Percentiles rank a stretch among this genome's conserved stretches.
phyloP scores from a whole-genome alignment of 495 filamentous ascomycete species.

The Penicillium daleae region DNA sequence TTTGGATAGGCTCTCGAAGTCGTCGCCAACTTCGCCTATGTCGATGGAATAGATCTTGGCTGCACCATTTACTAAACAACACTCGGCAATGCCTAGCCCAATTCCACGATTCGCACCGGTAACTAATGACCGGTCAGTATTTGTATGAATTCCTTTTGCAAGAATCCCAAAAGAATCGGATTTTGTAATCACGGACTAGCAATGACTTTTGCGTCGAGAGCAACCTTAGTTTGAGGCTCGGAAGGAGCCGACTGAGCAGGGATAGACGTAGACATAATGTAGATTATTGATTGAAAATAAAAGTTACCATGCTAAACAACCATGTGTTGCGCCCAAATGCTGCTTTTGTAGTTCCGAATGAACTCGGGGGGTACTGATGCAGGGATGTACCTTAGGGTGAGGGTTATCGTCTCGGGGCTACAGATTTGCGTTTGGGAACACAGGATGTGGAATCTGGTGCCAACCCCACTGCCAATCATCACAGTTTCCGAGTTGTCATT shows the following conservation, averaged over 20 bases:
- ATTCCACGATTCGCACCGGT: slow-evolving; percentile 48
- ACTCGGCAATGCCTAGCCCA: slow-evolving; percentile 43
- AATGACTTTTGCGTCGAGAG: slow-evolving; percentile 23
- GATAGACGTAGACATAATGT: slow-evolving; percentile 14
- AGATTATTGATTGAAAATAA: not conserved
- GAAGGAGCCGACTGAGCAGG: slow-evolving; percentile 12
- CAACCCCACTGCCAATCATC: not conserved
- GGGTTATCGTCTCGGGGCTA: not conserved
- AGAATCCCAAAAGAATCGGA: too few species aligned
- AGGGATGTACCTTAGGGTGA: not conserved
- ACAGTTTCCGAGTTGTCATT: not conserved
- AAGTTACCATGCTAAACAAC: not conserved
- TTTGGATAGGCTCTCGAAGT: slow-evolving; percentile 37
- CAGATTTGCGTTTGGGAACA: not conserved
- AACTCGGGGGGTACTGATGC: not conserved
- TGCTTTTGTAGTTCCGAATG: not conserved
- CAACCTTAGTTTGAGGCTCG: slow-evolving; percentile 23
- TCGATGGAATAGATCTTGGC: slow-evolving; percentile 46
- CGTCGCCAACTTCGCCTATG: slow-evolving; percentile 42
- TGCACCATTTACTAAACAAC: slow-evolving; percentile 44
- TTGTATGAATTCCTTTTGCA: too few species aligned
- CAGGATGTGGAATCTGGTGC: not conserved
- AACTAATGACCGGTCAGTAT: slow-evolving; percentile 22
- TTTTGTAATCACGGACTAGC: slow-evolving; percentile 8
- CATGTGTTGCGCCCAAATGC: not conserved